A percentile compares a stretch with the other conserved stretches of the same genome.
Evolutionary conservation across 805 yeast species (phyloP).

Genomic region (Zygosaccharomyces bisporus): DNA sequence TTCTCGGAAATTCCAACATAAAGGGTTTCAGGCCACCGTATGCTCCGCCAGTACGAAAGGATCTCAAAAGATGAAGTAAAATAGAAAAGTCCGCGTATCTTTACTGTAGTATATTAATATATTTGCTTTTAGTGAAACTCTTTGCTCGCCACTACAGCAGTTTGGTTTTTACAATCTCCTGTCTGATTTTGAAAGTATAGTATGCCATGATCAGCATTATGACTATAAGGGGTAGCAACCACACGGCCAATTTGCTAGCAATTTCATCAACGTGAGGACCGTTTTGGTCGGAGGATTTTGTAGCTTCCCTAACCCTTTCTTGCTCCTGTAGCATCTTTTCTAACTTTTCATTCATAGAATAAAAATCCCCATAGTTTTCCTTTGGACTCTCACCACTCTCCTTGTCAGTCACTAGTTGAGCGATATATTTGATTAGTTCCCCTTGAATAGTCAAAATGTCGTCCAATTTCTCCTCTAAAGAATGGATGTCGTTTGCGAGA

Average conservation of each 20-base stretch:
- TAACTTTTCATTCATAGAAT: constrained; percentile 30
- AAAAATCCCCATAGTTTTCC: constrained; percentile 27
- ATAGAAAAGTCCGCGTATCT: background rate
- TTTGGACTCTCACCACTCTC: constrained; percentile 10
- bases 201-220: constrained; percentile 35
- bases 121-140: background rate
- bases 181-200: constrained; percentile 35
- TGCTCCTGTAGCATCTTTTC: constrained; percentile 32
- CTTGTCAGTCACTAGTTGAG: constrained; percentile 17
- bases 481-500: constrained; percentile 34
- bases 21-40: constrained; percentile 46
- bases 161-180: constrained; percentile 36
- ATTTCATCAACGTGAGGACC: constrained; percentile 36
- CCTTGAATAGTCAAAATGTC: constrained; percentile 26
- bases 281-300: constrained; percentile 13
- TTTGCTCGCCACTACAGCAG: constrained; percentile 20
- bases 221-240: constrained; percentile 32
- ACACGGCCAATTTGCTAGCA: constrained; percentile 26
- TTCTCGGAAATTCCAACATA: constrained; percentile 44
- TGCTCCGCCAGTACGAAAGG: constrained; percentile 12
- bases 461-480: constrained; percentile 25
- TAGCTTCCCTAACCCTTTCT: constrained; percentile 29
- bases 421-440: constrained; percentile 23
- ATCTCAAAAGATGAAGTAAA: background rate
- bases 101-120: background rate